These are phyloP conservation scores for Solanum hybrid DNA, from an alignment of 305 asterid genomes.

Conservation along the genomic window DNA sequence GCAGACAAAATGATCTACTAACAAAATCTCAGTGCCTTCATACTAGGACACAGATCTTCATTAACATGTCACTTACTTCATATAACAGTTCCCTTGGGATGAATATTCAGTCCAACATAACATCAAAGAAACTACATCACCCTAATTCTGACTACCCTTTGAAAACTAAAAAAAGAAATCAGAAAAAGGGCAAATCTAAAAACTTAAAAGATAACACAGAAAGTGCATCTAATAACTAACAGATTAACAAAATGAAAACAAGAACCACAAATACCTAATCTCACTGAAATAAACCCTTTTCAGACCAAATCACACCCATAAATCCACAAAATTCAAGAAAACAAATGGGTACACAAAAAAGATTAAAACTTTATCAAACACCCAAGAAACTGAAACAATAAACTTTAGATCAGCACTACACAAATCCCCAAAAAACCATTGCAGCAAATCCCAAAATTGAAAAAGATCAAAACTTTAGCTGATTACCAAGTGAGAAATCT, in stretches of 20 bases:
- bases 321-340: background rate
- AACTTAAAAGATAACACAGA: background rate
- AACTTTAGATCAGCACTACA: background rate
- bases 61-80: background rate
- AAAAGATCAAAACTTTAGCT: background rate
- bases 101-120: background rate
- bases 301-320: background rate
- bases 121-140: background rate
- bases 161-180: background rate
- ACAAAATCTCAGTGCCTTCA: background rate
- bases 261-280: background rate
- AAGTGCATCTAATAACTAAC: background rate
- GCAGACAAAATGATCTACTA: background rate
- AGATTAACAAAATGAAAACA: background rate
- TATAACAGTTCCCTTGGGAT: background rate
- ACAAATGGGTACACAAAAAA: background rate
- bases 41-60: background rate
- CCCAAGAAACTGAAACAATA: background rate
- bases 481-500: conserved; percentile 1
- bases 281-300: background rate
- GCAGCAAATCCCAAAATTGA: background rate
- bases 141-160: background rate
- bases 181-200: background rate
- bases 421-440: background rate
- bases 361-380: background rate